Evolutionary conservation across 2,329 filamentous ascomycete species (phyloP).

Genomic region (Alternaria arbusti): DNA sequence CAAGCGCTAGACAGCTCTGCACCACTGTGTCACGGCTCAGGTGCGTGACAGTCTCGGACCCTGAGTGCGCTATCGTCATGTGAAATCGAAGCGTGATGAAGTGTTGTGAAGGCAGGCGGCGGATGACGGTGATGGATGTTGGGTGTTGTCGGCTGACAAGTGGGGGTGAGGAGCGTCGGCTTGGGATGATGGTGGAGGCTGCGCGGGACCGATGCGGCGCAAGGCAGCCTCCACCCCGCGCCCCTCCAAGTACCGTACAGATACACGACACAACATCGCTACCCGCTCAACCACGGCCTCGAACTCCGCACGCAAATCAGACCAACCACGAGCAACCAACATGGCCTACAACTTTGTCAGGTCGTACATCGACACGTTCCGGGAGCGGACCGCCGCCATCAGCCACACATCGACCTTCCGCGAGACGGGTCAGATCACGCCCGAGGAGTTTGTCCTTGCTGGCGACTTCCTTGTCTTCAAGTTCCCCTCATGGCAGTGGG

Average conservation of each 20-base stretch:
- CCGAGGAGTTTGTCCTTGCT: constrained; percentile 93
- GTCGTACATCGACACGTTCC: constrained; percentile 88
- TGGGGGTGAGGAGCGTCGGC: neutral
- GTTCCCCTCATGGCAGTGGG: constrained; percentile 98
- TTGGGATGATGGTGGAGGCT: neutral
- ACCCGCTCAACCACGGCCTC: neutral
- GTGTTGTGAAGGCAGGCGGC: neutral
- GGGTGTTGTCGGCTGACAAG: neutral
- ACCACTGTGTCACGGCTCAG: neutral
- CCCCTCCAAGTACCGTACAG: constrained; percentile 12
- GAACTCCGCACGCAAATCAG: neutral
- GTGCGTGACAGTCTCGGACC: neutral
- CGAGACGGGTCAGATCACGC: constrained; percentile 91
- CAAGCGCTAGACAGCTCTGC: neutral
- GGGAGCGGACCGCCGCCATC: constrained; percentile 89
- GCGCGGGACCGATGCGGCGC: neutral
- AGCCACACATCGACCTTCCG: constrained; percentile 92
- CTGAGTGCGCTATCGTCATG: neutral
- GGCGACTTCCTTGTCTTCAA: constrained; percentile 99
- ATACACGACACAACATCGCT: constrained; percentile 2
- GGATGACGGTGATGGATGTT: neutral
- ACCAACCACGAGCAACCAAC: constrained; percentile 1
- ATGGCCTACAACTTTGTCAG: constrained; percentile 84
- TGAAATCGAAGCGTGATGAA: neutral
- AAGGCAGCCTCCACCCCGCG: constrained; percentile 10